Evolutionary conservation across 2,329 filamentous ascomycete species (phyloP), one percentile per base, ranked within the genome.

Genomic region (Trichoderma sp.): DNA sequence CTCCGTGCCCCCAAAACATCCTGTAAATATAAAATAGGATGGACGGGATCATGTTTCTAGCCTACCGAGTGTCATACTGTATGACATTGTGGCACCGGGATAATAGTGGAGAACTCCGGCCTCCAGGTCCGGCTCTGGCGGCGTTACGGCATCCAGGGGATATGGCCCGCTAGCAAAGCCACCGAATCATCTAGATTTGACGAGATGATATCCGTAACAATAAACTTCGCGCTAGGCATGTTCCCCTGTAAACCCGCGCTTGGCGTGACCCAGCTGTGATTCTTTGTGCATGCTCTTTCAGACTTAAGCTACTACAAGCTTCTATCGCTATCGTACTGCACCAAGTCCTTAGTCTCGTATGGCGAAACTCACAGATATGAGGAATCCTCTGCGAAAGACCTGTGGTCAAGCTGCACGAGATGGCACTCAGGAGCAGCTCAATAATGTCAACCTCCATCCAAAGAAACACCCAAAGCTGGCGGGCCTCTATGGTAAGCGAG

Each of bases 21-120:
- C 61, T n/a, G 2, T 27, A 12, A 52, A 52, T 5, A 29, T 54
- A 56, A 37, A 73, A 70, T 15, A 67, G 71, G 5, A 70, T 25
- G 1, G 67, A 60, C 1, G 72, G 73, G 1, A 73, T 61, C 70
- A 73, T 73, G 64, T 74, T 72, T 7, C 27, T 57, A 73, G 64
- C 15, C 15, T 60, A 34, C 25, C 68, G 25, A 0, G 45, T 27
- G 1, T 71, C 64, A 9, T 58, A 32, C 6, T 68, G 50, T 4
- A 56, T 57, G 4, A 68, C 34, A 27, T 57, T n/a, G 13, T 2
- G 27, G 15, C 34, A 8, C 13, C 15, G 17, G 22, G 37, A 22
- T 13, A 67, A 48, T 35, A 52, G 32, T 22, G 34, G 34, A 17
- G 27, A 19, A 7, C 9, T 17, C n/a, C n/a, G 32, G 42, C 35